Percentiles rank a stretch among this genome's conserved stretches.
Evolutionary conservation across 495 filamentous ascomycete genomes (phyloP).

Genomic region (Rostrohypoxylon terebratum): DNA sequence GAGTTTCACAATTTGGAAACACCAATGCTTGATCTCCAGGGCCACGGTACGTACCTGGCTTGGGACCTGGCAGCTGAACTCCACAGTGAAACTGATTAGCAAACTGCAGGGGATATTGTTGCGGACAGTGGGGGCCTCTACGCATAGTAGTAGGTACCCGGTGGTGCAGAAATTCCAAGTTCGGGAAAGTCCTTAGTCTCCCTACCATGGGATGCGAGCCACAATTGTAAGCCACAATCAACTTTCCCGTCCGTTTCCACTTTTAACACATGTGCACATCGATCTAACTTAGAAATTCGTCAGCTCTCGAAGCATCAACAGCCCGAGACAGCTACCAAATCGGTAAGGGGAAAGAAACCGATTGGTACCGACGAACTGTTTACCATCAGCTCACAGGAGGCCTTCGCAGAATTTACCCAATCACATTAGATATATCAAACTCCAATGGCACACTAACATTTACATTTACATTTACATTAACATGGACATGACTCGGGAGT

Average conservation of each 20-base stretch:
- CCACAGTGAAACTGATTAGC: constrained; percentile 9
- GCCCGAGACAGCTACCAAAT: constrained; percentile 1
- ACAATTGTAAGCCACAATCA: neutral
- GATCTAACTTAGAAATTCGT: neutral
- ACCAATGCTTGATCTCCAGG: constrained; percentile 17
- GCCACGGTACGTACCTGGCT: constrained; percentile 25
- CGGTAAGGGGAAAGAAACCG: constrained; percentile 13
- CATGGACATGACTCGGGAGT: neutral
- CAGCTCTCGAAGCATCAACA: neutral
- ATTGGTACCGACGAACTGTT: neutral
- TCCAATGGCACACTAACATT: neutral
- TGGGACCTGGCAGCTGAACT: constrained; percentile 29
- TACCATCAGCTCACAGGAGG: neutral
- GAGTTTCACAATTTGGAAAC: constrained; percentile 37
- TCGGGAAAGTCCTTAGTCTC: neutral
- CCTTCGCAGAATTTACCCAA: constrained; percentile 7
- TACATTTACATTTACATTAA: neutral
- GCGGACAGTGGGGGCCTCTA: neutral
- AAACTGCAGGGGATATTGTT: neutral
- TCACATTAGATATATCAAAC: neutral
- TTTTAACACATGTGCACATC: neutral
- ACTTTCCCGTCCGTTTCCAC: neutral
- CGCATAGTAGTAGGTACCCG: no score
- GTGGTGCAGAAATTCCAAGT: neutral
- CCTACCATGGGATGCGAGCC: neutral